A percentile compares a stretch with the other conserved stretches of the same genome.
Conservation (phyloP, 805 yeast species). For the Saturnispora saitoi region DNA sequence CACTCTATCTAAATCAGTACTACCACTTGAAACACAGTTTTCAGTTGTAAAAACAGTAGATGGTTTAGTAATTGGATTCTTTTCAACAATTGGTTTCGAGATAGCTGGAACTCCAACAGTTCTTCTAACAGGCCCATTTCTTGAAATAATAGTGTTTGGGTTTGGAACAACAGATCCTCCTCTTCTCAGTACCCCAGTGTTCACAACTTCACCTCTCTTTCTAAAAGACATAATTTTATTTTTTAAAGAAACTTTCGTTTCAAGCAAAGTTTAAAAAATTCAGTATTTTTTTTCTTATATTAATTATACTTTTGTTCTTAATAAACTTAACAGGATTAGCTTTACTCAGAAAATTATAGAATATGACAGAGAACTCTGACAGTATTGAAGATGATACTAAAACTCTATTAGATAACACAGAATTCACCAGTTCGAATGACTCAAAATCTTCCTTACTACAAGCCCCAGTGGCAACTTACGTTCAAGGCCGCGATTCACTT, state of each 20-base stretch:
- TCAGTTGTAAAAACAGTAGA: constrained; percentile 61
- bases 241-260: neutral
- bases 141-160: neutral
- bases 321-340: neutral
- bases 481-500: constrained; percentile 16
- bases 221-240: constrained; percentile 43
- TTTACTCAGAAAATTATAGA: neutral
- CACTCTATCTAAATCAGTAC: constrained; percentile 62
- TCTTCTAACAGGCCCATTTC: neutral
- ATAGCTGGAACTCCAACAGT: neutral
- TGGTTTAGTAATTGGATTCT: constrained; percentile 61
- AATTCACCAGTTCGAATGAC: neutral
- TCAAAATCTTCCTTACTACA: neutral
- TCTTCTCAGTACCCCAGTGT: constrained; percentile 11
- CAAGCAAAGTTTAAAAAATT: neutral
- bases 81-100: neutral
- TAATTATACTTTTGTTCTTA: neutral
- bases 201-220: constrained; percentile 45
- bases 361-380: neutral
- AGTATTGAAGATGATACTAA: constrained; percentile 3
- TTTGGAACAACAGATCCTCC: constrained; percentile 6
- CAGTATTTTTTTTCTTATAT: neutral
- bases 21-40: constrained; percentile 74
- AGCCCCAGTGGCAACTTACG: constrained; percentile 18
- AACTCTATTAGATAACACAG: constrained; percentile 6